Evolutionary conservation across 163 green algal genomes (phyloP).

Genomic region (Scenedesmus sp.): DNA sequence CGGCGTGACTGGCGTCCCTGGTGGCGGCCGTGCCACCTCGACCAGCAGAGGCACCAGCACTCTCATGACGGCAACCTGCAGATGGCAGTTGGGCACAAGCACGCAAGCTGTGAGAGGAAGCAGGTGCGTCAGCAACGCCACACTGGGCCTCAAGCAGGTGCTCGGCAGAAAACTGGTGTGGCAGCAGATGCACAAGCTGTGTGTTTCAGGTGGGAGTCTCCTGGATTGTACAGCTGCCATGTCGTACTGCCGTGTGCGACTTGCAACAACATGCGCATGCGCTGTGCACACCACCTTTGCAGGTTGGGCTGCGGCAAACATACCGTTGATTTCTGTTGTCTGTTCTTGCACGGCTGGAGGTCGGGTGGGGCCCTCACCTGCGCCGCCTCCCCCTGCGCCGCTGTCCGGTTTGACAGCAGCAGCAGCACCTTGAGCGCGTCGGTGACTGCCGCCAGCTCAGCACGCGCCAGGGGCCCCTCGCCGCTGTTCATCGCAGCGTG

Average conservation of each 20-base stretch:
- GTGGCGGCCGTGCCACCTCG: conserved; percentile 53
- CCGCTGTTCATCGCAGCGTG: conserved; percentile 13
- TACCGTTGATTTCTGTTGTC: too few relatives aligned
- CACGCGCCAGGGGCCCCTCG: not conserved
- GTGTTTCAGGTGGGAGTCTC: too few relatives aligned
- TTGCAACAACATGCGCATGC: not conserved
- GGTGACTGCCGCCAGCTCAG: conserved; percentile 50
- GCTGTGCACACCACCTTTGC: too few relatives aligned
- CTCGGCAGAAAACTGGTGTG: too few relatives aligned
- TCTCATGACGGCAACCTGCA: conserved; percentile 58
- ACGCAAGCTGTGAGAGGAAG: not conserved
- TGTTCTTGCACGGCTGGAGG: too few relatives aligned
- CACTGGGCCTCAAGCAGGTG: too few relatives aligned
- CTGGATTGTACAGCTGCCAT: too few relatives aligned
- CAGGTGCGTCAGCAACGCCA: too few relatives aligned
- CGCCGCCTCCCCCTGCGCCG: conserved; percentile 44
- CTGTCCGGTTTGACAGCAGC: conserved; percentile 58
- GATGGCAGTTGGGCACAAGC: not conserved
- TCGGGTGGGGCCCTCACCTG: too few relatives aligned
- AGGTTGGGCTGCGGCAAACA: too few relatives aligned
- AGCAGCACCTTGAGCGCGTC: conserved; percentile 71
- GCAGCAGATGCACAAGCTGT: not conserved
- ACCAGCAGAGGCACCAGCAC: conserved; percentile 76
- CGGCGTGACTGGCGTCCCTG: conserved; percentile 24
- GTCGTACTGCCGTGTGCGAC: too few relatives aligned